phyloP scores from a whole-genome alignment of 129 eudicot genomes.

The Deinandra increscens region DNA sequence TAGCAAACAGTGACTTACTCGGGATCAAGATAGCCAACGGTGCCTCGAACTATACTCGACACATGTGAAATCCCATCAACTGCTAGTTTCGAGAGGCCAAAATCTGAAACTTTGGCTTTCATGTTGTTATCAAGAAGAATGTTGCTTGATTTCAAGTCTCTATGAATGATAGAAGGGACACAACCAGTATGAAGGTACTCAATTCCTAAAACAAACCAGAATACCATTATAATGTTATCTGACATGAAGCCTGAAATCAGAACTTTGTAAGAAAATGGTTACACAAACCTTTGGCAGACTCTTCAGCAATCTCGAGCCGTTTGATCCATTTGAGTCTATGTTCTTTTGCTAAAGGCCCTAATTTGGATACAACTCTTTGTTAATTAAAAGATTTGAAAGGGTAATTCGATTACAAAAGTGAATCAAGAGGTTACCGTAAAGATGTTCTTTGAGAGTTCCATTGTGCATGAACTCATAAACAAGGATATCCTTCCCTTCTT shows the following conservation, averaged over 20 bases:
- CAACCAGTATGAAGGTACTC: conserved; percentile 99
- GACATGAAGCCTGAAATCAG: background rate
- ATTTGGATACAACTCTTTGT: background rate
- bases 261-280: background rate
- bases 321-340: conserved; percentile 72
- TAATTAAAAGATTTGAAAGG: background rate
- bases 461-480: conserved; percentile 94
- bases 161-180: conserved; percentile 85
- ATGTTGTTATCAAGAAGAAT: conserved; percentile 90
- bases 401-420: background rate
- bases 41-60: conserved; percentile 97
- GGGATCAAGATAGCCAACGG: conserved; percentile 96
- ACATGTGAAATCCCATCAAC: conserved; percentile 95
- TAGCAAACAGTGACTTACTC: conserved; percentile 53
- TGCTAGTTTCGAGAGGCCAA: conserved; percentile 97
- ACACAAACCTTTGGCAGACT: conserved; percentile 80
- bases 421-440: conserved; percentile 45
- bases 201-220: conserved; percentile 58
- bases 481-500: conserved; percentile 86
- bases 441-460: conserved; percentile 99
- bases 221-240: background rate
- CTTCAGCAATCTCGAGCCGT: conserved; percentile 98
- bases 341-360: conserved; percentile 75
- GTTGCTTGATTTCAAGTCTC: conserved; percentile 96
- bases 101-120: conserved; percentile 98